These are phyloP conservation scores for Puccinia coronata DNA, from an alignment of 1,284 basidiomycete species.

Conservation along the genomic window DNA sequence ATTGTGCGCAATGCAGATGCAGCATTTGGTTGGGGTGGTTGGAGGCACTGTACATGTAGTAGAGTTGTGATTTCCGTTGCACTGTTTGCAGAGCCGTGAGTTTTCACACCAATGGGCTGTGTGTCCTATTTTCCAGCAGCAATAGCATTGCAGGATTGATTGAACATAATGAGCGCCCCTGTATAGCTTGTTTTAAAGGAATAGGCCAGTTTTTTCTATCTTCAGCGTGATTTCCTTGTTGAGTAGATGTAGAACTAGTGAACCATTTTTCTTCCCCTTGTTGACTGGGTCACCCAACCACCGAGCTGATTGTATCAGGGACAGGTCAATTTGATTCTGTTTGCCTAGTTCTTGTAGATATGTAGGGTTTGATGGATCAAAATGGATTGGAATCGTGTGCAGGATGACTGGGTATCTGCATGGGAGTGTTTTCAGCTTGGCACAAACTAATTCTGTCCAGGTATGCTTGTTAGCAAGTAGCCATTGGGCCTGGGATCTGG, in stretches of 20 bases:
- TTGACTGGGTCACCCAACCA: not conserved
- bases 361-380: not conserved
- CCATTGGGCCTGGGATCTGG: too few relatives aligned
- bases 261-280: not conserved
- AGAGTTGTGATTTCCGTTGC: too few relatives aligned
- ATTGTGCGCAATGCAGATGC: too few relatives aligned
- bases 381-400: not conserved
- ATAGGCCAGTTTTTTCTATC: not conserved
- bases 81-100: too few relatives aligned
- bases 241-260: conserved; percentile 1
- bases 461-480: too few relatives aligned
- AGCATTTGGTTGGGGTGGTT: too few relatives aligned
- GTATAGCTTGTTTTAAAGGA: not conserved
- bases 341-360: not conserved
- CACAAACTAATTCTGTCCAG: too few relatives aligned
- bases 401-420: too few relatives aligned
- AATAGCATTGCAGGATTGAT: not conserved
- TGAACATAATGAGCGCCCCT: not conserved
- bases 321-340: not conserved
- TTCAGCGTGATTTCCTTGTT: conserved; percentile 4
- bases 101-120: too few relatives aligned
- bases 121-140: too few relatives aligned
- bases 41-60: too few relatives aligned
- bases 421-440: too few relatives aligned
- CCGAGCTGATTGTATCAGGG: not conserved